Percentiles rank a stretch among this genome's conserved stretches.
phyloP scores from a whole-genome alignment of 345 rosid genomes.

The Turritis glabra region DNA sequence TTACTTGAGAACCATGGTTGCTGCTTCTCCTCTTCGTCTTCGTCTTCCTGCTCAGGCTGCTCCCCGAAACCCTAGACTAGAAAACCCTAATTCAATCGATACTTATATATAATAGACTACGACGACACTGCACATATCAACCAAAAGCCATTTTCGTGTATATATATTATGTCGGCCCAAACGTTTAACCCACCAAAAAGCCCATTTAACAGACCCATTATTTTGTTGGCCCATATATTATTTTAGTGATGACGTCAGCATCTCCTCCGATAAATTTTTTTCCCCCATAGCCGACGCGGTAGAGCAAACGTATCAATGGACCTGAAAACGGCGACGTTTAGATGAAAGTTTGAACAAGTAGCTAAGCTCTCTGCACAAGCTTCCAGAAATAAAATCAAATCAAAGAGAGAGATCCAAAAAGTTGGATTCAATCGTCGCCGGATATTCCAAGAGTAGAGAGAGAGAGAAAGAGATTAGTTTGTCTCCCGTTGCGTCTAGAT shows the following conservation, averaged over 20 bases:
- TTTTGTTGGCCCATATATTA: not conserved
- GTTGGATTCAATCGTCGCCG: constrained; percentile 23
- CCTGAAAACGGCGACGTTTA: constrained; percentile 28
- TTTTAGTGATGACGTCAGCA: constrained; percentile 14
- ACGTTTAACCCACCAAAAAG: not conserved
- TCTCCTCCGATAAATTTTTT: constrained; percentile 19
- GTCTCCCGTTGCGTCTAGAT: not conserved
- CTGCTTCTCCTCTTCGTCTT: constrained; percentile 11
- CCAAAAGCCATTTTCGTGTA: not conserved
- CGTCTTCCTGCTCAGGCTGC: constrained; percentile 33
- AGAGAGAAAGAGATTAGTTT: not conserved
- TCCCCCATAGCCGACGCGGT: not conserved
- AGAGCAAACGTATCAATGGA: not conserved
- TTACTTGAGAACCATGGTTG: constrained; percentile 49
- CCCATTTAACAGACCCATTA: not conserved
- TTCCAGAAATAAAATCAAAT: no score
- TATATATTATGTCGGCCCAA: not conserved
- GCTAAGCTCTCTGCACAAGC: constrained; percentile 32
- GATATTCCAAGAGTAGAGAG: constrained; percentile 6
- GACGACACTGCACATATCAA: not conserved
- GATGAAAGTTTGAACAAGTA: constrained; percentile 32
- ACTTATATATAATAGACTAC: constrained; percentile 29
- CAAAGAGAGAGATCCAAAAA: constrained; percentile 20
- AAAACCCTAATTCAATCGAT: constrained; percentile 34
- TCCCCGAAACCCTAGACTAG: constrained; percentile 18